A percentile compares a stretch with the other conserved stretches of the same genome.
These are phyloP conservation scores for Exophiala oligosperma DNA, from an alignment of 2,329 filamentous ascomycete genomes.

Conservation along the genomic window DNA sequence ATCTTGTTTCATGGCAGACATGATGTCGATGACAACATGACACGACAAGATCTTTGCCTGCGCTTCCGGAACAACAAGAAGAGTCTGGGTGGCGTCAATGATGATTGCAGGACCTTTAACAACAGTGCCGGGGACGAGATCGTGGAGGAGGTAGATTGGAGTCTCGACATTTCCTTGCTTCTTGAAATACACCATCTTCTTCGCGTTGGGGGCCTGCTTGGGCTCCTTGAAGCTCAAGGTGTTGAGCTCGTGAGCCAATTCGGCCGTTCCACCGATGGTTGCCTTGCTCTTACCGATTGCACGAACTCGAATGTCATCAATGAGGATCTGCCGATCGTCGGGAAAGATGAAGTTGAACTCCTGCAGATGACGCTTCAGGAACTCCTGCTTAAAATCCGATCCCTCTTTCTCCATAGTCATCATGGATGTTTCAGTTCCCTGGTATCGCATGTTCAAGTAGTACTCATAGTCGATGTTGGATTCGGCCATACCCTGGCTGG, in stretches of 20 bases:
- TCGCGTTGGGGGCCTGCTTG: not conserved
- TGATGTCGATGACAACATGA: slow-evolving; percentile 48
- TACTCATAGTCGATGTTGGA: slow-evolving; percentile 44
- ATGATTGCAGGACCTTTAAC: slow-evolving; percentile 34
- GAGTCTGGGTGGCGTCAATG: slow-evolving; percentile 47
- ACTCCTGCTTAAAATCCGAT: slow-evolving; percentile 79
- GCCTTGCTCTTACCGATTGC: slow-evolving; percentile 63
- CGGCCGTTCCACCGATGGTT: slow-evolving; percentile 62
- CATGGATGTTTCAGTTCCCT: slow-evolving; percentile 52
- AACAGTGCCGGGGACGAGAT: slow-evolving; percentile 35
- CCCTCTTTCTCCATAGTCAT: slow-evolving; percentile 59
- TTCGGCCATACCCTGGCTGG: slow-evolving; percentile 44
- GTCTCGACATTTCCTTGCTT: slow-evolving; percentile 34
- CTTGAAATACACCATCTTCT: slow-evolving; percentile 37
- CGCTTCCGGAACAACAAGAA: slow-evolving; percentile 42
- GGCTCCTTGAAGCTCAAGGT: slow-evolving; percentile 2
- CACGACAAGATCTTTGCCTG: slow-evolving; percentile 39
- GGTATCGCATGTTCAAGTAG: slow-evolving; percentile 51
- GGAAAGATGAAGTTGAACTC: slow-evolving; percentile 85
- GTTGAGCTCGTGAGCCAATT: slow-evolving; percentile 46
- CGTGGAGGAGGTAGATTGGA: slow-evolving; percentile 38
- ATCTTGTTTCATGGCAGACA: slow-evolving; percentile 59
- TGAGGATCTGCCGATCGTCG: slow-evolving; percentile 73
- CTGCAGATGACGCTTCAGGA: slow-evolving; percentile 81
- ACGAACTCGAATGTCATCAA: slow-evolving; percentile 88